These are phyloP conservation scores for Pseudocercospora fuligena DNA, from an alignment of 2,329 filamentous ascomycete genomes.

Conservation along the genomic window DNA sequence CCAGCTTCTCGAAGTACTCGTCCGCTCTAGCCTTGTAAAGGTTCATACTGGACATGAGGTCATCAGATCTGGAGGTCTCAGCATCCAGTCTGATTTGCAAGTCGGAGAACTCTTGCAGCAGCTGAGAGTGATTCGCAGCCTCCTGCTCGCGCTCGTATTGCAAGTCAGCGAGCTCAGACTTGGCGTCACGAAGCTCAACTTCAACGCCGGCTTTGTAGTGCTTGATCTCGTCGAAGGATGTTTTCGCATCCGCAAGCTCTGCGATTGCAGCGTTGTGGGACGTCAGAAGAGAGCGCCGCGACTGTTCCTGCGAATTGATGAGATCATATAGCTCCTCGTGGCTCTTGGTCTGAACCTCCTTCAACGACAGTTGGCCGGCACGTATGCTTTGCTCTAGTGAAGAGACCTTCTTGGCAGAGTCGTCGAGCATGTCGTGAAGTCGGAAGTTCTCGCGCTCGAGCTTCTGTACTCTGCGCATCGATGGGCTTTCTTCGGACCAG, in stretches of 20 bases:
- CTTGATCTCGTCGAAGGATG: slow-evolving; percentile 83
- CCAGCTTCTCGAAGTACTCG: slow-evolving; percentile 95
- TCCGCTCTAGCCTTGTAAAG: slow-evolving; percentile 92
- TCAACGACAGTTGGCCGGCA: slow-evolving; percentile 83
- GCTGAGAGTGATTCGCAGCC: slow-evolving; percentile 80
- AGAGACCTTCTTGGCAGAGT: slow-evolving; percentile 90
- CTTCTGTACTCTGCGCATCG: slow-evolving; percentile 80
- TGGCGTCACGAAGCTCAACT: slow-evolving; percentile 82
- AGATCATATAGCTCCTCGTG: slow-evolving; percentile 93
- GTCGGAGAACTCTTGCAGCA: slow-evolving; percentile 90
- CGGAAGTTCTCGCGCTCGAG: slow-evolving; percentile 90
- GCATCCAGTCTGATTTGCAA: slow-evolving; percentile 90
- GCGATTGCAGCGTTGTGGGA: slow-evolving; percentile 83
- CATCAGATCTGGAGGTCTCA: slow-evolving; percentile 81
- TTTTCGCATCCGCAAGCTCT: slow-evolving; percentile 85
- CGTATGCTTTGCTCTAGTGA: slow-evolving; percentile 84
- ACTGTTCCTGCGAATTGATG: slow-evolving; percentile 90
- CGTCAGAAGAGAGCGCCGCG: slow-evolving; percentile 77
- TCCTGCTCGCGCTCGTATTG: slow-evolving; percentile 81
- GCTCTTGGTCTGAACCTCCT: slow-evolving; percentile 89
- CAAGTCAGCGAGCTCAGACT: slow-evolving; percentile 83
- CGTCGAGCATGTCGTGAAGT: slow-evolving; percentile 91
- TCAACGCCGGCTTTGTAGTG: slow-evolving; percentile 79
- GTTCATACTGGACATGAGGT: slow-evolving; percentile 81
- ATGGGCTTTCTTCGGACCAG: slow-evolving; percentile 76